Percentiles rank a stretch among this genome's conserved stretches.
phyloP scores from a whole-genome alignment of 805 yeast genomes.

The Yarrowia yakushimensis region DNA sequence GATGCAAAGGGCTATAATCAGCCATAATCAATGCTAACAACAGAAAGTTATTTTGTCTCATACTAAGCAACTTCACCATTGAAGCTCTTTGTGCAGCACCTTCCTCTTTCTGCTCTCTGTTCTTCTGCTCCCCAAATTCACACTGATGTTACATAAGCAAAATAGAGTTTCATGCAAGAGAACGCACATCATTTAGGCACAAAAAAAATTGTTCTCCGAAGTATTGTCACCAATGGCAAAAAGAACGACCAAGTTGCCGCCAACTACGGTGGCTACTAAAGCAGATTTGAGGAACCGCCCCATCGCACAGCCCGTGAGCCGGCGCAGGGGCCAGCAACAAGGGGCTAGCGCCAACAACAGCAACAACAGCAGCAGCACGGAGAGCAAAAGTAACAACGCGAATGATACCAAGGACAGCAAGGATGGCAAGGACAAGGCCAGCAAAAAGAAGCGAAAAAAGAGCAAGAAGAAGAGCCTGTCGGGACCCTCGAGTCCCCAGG shows the following conservation, averaged over 20 bases:
- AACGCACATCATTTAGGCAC: slow-evolving; percentile 12
- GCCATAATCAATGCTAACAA: too few relatives aligned
- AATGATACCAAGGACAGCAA: slow-evolving; percentile 1
- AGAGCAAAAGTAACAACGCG: background rate
- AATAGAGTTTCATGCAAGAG: background rate
- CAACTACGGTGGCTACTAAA: slow-evolving; percentile 12
- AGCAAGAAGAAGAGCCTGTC: background rate
- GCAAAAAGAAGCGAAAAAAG: slow-evolving; percentile 1
- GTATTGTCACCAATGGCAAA: slow-evolving; percentile 17
- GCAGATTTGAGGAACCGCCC: slow-evolving; percentile 18
- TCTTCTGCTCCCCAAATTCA: background rate
- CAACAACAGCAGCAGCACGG: background rate
- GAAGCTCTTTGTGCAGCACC: background rate
- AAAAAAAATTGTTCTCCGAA: slow-evolving; percentile 12
- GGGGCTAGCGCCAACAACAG: background rate
- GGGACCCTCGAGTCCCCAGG: background rate
- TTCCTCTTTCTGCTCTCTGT: background rate
- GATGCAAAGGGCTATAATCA: too few relatives aligned
- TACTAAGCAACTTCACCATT: background rate
- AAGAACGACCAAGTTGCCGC: slow-evolving; percentile 17
- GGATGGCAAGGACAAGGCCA: background rate
- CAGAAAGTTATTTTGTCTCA: too few relatives aligned
- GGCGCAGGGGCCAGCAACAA: background rate
- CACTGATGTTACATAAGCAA: background rate
- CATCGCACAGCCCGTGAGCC: slow-evolving; percentile 6